Conservation (phyloP, 1,139 yeast genomes). For the Arxiozyma bovina region DNA sequence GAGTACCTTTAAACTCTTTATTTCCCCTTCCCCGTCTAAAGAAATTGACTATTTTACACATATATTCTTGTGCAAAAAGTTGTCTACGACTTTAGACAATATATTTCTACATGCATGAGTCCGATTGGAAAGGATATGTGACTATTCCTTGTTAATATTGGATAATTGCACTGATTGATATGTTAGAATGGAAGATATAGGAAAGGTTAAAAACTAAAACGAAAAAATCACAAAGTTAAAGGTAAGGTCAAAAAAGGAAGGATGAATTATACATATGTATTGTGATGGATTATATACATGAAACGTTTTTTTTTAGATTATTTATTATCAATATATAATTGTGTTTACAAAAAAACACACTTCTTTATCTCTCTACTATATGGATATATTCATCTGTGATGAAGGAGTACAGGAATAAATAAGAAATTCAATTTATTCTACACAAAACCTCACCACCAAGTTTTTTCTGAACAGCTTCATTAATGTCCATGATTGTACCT, state of each 20-base stretch:
- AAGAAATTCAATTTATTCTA: conserved; percentile 44
- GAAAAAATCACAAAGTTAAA: too few species aligned
- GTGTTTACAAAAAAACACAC: not conserved
- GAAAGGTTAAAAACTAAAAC: too few species aligned
- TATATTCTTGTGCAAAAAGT: too few species aligned
- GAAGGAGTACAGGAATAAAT: not conserved
- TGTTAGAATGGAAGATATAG: not conserved
- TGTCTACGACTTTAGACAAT: not conserved
- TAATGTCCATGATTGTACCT: conserved; percentile 57
- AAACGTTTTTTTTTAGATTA: not conserved
- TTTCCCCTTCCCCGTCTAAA: too few species aligned
- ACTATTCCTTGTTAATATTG: too few species aligned
- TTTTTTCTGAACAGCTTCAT: conserved; percentile 74
- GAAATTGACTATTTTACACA: too few species aligned
- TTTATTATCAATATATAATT: too few species aligned
- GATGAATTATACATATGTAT: too few species aligned
- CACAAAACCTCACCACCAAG: conserved; percentile 74
- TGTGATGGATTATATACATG: not conserved
- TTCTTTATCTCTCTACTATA: not conserved
- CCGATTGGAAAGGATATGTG: not conserved
- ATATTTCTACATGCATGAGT: too few species aligned
- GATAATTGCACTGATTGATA: not conserved
- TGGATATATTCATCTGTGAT: not conserved
- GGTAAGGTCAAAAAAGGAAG: not conserved
- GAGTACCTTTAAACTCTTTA: too few species aligned